These are phyloP conservation scores for Acrocalymma vagum DNA, from an alignment of 2,329 filamentous ascomycete species.

Conservation along the genomic window DNA sequence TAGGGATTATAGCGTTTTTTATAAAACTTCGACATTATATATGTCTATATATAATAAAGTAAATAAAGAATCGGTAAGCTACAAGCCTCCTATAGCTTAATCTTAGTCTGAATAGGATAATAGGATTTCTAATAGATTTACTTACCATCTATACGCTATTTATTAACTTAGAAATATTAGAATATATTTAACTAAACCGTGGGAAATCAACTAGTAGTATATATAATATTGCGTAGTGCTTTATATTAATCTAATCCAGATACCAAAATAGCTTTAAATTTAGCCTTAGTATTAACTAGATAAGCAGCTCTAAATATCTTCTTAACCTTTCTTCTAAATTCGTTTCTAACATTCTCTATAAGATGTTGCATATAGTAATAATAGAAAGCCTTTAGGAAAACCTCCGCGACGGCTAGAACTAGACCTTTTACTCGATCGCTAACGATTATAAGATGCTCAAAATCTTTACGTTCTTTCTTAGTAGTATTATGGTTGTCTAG, in stretches of 20 bases:
- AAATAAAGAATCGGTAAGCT: conserved; percentile 10
- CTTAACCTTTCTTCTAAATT: no score
- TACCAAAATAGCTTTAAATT: no score
- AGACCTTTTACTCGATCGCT: conserved; percentile 9
- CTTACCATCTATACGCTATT: conserved; percentile 11
- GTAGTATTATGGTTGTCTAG: no score
- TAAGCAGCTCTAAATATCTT: no score
- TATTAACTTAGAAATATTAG: conserved; percentile 10
- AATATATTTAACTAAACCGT: conserved; percentile 8
- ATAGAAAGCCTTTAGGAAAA: conserved; percentile 10
- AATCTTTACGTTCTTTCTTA: no score
- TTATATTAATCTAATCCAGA: conserved; percentile 7
- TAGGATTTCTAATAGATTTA: no score
- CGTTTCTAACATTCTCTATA: conserved; percentile 6
- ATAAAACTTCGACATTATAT: conserved; percentile 10
- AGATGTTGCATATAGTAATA: conserved; percentile 10
- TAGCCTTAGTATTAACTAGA: no score
- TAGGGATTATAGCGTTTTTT: no score
- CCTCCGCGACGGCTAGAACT: conserved; percentile 6
- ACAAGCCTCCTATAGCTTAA: no score
- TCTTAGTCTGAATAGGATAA: no score
- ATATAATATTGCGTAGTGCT: conserved; percentile 10
- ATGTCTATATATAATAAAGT: conserved; percentile 7
- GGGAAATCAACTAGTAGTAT: conserved; percentile 9
- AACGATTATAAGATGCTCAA: no score